Evolutionary conservation across 164 flowering plant species (phyloP).

Genomic region (Liquidambar formosana): DNA sequence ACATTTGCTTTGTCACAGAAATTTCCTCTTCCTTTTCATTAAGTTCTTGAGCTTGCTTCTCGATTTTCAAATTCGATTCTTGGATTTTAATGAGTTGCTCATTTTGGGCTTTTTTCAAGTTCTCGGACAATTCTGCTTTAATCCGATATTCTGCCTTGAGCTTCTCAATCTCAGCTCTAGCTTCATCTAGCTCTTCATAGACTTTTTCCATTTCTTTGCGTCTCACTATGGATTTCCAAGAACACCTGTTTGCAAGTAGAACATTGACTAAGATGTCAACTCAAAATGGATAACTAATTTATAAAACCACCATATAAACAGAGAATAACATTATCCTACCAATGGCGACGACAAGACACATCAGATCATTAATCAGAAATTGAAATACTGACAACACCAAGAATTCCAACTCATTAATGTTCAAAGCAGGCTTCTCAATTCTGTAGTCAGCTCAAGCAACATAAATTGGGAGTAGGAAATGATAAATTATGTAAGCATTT

Average conservation of each 20-base stretch:
- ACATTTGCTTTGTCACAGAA: not conserved
- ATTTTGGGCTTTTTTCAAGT: constrained; percentile 44
- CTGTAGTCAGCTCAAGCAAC: not conserved
- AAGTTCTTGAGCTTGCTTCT: constrained; percentile 18
- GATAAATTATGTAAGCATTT: not conserved
- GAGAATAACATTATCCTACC: not conserved
- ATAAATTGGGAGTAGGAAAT: not conserved
- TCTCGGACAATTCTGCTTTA: constrained; percentile 48
- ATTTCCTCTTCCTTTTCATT: not conserved
- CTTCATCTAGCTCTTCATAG: constrained; percentile 64
- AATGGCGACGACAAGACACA: not conserved
- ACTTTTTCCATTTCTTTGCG: constrained; percentile 44
- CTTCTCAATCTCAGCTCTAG: constrained; percentile 60
- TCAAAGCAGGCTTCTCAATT: not conserved
- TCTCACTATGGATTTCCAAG: not conserved
- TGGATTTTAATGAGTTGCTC: constrained; percentile 42
- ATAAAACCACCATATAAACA: not conserved
- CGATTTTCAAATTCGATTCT: constrained; percentile 45
- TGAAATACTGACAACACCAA: not conserved
- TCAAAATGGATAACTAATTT: not conserved
- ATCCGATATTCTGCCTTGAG: constrained; percentile 44
- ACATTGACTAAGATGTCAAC: not conserved
- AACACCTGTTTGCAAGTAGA: constrained; percentile 5
- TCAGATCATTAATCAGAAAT: not conserved
- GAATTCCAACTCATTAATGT: not conserved